Evolutionary conservation across 352 stramenopile genomes (phyloP).

Genomic region (Globisporangium cystogenes): DNA sequence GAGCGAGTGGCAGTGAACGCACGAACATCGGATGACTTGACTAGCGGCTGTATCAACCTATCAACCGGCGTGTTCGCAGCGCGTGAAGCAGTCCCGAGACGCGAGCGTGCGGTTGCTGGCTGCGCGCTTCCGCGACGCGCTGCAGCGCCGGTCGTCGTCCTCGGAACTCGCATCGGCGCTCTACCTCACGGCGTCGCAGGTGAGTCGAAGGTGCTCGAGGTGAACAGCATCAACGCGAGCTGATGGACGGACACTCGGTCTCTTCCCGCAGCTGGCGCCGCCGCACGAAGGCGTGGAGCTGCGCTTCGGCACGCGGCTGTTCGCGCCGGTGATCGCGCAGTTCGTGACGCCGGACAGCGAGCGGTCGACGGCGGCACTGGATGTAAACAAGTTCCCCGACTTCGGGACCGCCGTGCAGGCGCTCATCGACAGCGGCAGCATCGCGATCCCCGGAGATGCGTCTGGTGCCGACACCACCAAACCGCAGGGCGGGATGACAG

Average conservation of each 20-base stretch:
- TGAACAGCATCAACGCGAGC: background rate
- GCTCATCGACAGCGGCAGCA: conserved; percentile 29
- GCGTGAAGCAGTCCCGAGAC: conserved; percentile 48
- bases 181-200: conserved; percentile 60
- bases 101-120: conserved; percentile 43
- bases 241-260: background rate
- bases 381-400: conserved; percentile 27
- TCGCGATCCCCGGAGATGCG: conserved; percentile 13
- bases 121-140: conserved; percentile 28
- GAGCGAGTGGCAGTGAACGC: background rate
- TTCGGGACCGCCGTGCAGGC: conserved; percentile 46
- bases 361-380: background rate
- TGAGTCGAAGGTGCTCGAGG: conserved; percentile 5
- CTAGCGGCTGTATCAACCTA: too few species aligned
- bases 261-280: conserved; percentile 43
- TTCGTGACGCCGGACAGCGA: conserved; percentile 26
- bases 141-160: conserved; percentile 20
- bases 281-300: conserved; percentile 69
- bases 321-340: conserved; percentile 47
- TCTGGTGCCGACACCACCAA: background rate
- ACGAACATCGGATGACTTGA: too few species aligned
- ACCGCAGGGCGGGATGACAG: conserved; percentile 18
- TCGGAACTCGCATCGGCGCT: conserved; percentile 44
- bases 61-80: conserved; percentile 24
- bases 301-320: conserved; percentile 60